Evolutionary conservation across 371 early-diverging fungal genomes (phyloP).

Genomic region (Syncephalastrum contaminatum): DNA sequence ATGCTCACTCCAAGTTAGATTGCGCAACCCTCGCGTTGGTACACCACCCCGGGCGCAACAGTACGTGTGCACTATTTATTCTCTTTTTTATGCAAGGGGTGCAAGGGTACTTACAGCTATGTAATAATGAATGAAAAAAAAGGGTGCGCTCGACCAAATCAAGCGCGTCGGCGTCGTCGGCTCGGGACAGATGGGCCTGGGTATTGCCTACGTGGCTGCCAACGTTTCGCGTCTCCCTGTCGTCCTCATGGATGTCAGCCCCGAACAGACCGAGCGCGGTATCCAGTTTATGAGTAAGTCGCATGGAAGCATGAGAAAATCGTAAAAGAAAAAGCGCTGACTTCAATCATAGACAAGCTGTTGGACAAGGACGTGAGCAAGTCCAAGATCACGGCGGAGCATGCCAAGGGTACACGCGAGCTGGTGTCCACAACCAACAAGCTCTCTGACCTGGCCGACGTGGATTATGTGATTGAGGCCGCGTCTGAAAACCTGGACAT

Average conservation of each 20-base stretch:
- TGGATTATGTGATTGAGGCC: conserved; percentile 94
- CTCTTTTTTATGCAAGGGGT: neutral
- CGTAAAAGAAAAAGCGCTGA: neutral
- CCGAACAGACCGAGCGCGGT: conserved; percentile 80
- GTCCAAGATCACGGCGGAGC: conserved; percentile 81
- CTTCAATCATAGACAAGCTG: conserved; percentile 62
- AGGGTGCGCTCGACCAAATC: conserved; percentile 27
- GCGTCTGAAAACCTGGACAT: conserved; percentile 90
- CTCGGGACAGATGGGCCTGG: conserved; percentile 91
- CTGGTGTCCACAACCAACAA: conserved; percentile 66
- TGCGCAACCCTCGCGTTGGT: too few relatives aligned
- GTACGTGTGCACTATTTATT: too few relatives aligned
- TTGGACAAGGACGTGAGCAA: conserved; percentile 90
- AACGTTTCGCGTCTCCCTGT: conserved; percentile 79
- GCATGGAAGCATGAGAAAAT: neutral
- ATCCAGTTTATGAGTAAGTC: conserved; percentile 75
- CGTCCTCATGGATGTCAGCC: conserved; percentile 80
- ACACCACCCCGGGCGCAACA: too few relatives aligned
- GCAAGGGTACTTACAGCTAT: neutral
- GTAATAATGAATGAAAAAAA: conserved; percentile 6
- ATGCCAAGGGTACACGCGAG: conserved; percentile 62
- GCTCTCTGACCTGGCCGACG: conserved; percentile 56
- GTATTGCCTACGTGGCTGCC: conserved; percentile 96
- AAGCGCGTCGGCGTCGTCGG: conserved; percentile 77
- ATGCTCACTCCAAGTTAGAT: too few relatives aligned